Percentiles rank a stretch among this genome's conserved stretches.
These are phyloP conservation scores for Cutaneotrichosporon cutaneum DNA, from an alignment of 1,284 basidiomycete genomes.

Conservation along the genomic window DNA sequence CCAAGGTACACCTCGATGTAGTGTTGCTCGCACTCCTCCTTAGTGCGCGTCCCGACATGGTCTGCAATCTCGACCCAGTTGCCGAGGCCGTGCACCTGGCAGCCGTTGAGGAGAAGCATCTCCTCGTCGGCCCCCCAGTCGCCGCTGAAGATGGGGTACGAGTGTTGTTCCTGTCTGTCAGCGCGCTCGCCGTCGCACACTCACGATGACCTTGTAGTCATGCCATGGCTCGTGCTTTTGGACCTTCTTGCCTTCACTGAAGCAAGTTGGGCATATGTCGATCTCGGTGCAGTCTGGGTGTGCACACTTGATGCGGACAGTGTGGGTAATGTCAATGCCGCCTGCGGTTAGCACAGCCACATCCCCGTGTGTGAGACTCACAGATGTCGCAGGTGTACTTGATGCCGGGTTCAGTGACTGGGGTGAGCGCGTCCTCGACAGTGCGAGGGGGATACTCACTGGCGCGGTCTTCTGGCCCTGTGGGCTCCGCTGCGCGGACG, in stretches of 20 bases:
- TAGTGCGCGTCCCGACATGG: constrained; percentile 90
- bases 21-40: constrained; percentile 90
- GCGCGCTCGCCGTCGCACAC: constrained; percentile 29
- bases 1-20: constrained; percentile 79
- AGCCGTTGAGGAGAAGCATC: constrained; percentile 83
- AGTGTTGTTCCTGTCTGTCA: constrained; percentile 77
- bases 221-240: constrained; percentile 83
- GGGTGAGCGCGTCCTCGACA: background rate
- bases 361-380: background rate
- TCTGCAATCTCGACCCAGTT: constrained; percentile 98
- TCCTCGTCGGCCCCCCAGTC: constrained; percentile 99
- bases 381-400: constrained; percentile 55
- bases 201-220: constrained; percentile 87
- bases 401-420: constrained; percentile 47
- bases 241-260: constrained; percentile 88
- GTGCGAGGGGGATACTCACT: constrained; percentile 25
- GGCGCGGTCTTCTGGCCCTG: constrained; percentile 39
- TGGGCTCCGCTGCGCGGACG: constrained; percentile 37
- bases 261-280: constrained; percentile 85
- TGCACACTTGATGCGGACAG: constrained; percentile 88
- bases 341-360: background rate
- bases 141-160: constrained; percentile 89
- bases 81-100: constrained; percentile 83
- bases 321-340: constrained; percentile 63
- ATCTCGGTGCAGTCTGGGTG: constrained; percentile 77